Evolutionary conservation across 1,284 basidiomycete species (phyloP), one percentile per base, ranked within the genome.

Genomic region (Grifola frondosa): DNA sequence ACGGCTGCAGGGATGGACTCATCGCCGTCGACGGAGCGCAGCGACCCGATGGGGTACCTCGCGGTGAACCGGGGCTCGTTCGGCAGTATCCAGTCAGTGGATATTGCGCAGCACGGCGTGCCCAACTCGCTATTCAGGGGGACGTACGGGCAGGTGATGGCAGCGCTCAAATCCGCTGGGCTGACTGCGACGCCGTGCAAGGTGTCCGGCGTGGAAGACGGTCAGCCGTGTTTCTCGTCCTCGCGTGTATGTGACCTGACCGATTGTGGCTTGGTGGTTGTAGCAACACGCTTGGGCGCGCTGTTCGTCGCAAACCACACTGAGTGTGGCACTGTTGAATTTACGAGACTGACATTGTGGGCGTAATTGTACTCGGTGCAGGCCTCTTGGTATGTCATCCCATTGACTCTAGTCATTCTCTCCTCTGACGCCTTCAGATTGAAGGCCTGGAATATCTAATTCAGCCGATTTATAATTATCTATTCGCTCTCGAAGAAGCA

Each of bases 141-240:
- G 26, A 76, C 74, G 23, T 77, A 74, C 52, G 73, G 74, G 9
- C 75, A 76, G 59, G 58, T 77, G 45, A 67, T 69, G 59, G 49
- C 61, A 24, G 74, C 75, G 11, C 60, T 76, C 29, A 57, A 66
- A 36, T 60, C 53, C 11, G 74, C 70, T 1, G 73, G 74, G 35
- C 60, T 76, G 45, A 63, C 61, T 31, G 62, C 65, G 15, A 63
- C 60, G n/a, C 66, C 66, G 6, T 77, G 68, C 42, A 47, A 58
- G 12, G 70, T 61, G 39, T 59, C 59, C 7, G 63, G 64, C 12
- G 54, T 70, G 37, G 59, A 65, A 30, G 54, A 65, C 42, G 66
- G 75, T 75, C 38, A 37, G 68, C 57, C 20, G 34, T 19, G 17
- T 19, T 41, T 28, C 3, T 30, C 13, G 21, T 33, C 30, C 45